Evolutionary conservation across 768 basidiomycete genomes (phyloP).

Genomic region (Pleurotus salmoneostramineus): DNA sequence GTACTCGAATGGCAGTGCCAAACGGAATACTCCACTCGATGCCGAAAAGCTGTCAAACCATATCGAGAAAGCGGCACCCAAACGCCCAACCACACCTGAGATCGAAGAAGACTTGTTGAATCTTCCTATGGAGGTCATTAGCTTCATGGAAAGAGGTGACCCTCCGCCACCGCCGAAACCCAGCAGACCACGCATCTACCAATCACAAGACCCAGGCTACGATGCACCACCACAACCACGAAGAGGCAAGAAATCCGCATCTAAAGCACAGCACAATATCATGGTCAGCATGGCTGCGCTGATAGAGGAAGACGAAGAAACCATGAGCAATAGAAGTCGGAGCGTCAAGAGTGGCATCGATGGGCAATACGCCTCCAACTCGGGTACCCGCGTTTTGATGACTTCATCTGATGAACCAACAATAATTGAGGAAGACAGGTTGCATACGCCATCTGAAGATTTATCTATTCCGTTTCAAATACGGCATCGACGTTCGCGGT

Average conservation of each 20-base stretch:
- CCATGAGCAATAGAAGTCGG: constrained; percentile 15
- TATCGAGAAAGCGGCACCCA: neutral
- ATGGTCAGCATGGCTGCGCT: constrained; percentile 51
- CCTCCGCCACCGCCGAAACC: neutral
- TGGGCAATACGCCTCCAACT: neutral
- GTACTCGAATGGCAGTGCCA: neutral
- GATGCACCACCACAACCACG: constrained; percentile 12
- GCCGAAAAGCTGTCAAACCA: neutral
- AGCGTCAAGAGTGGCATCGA: neutral
- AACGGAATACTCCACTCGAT: neutral
- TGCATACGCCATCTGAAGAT: neutral
- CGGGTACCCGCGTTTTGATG: neutral
- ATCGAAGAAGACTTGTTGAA: neutral
- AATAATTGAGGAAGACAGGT: neutral
- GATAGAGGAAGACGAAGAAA: constrained; percentile 50
- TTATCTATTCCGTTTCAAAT: neutral
- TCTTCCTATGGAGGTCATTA: neutral
- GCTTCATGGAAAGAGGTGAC: neutral
- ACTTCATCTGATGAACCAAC: neutral
- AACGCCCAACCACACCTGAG: neutral
- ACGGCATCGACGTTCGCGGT: constrained; percentile 5
- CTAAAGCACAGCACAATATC: constrained; percentile 33
- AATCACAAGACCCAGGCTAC: constrained; percentile 2
- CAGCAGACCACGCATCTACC: constrained; percentile 10
- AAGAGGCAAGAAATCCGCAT: constrained; percentile 16